Conservation (phyloP, 768 basidiomycete species). For the Lenzites betulinus region DNA sequence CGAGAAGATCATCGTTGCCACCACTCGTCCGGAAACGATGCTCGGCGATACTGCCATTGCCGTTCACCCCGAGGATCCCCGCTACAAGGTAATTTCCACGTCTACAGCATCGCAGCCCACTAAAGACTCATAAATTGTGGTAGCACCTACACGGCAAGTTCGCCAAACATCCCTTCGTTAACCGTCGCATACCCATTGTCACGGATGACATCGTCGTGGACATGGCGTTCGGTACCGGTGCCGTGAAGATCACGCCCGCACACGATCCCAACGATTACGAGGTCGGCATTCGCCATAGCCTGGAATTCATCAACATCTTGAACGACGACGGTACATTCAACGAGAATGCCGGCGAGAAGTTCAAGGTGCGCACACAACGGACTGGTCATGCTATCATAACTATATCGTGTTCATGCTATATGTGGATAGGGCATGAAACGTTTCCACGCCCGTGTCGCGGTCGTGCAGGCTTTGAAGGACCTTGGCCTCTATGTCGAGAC, state of each 20-base stretch:
- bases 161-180: conserved; percentile 84
- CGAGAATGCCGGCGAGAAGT: conserved; percentile 78
- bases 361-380: too few relatives aligned
- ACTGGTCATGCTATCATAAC: too few relatives aligned
- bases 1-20: conserved; percentile 90
- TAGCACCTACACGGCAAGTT: conserved; percentile 95
- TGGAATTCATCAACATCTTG: conserved; percentile 91
- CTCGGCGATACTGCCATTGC: conserved; percentile 97
- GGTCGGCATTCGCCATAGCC: conserved; percentile 82
- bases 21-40: conserved; percentile 98
- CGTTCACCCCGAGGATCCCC: conserved; percentile 89
- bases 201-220: conserved; percentile 84
- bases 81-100: conserved; percentile 76
- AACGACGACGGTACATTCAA: conserved; percentile 98
- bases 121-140: neutral
- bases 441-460: conserved; percentile 86
- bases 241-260: conserved; percentile 98
- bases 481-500: conserved; percentile 84
- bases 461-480: conserved; percentile 83
- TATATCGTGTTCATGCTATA: neutral
- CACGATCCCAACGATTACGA: conserved; percentile 98
- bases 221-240: conserved; percentile 96
- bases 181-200: conserved; percentile 85
- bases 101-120: too few relatives aligned
- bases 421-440: conserved; percentile 86